phyloP scores from a whole-genome alignment of 2,329 filamentous ascomycete genomes.

The Zasmidium citrigriseum region DNA sequence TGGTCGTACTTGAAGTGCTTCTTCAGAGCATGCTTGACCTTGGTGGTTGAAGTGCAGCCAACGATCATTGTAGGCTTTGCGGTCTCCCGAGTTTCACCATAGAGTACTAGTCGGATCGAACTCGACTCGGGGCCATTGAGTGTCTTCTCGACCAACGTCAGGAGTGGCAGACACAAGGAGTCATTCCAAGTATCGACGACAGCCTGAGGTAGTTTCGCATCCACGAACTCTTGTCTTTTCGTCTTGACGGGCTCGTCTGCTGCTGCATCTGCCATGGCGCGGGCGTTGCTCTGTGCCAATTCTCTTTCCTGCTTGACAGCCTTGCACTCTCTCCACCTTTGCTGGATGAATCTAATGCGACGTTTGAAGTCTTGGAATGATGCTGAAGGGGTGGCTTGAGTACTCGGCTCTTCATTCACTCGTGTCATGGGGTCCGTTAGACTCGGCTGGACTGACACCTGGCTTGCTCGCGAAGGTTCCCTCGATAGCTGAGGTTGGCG shows the following conservation, averaged over 20 bases:
- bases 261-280: background rate
- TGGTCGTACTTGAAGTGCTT: conserved; percentile 70
- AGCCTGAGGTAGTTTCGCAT: conserved; percentile 58
- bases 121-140: conserved; percentile 75
- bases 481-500: background rate
- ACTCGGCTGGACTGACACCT: conserved; percentile 7
- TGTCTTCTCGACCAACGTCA: conserved; percentile 68
- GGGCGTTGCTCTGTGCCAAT: conserved; percentile 10
- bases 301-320: conserved; percentile 16
- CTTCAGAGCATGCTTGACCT: conserved; percentile 70
- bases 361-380: conserved; percentile 38
- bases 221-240: conserved; percentile 30
- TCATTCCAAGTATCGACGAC: conserved; percentile 72
- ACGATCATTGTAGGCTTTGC: conserved; percentile 74
- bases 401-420: conserved; percentile 4
- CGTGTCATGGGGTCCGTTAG: background rate
- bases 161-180: conserved; percentile 71
- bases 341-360: conserved; percentile 35
- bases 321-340: conserved; percentile 33
- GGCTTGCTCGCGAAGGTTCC: conserved; percentile 5
- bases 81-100: conserved; percentile 67
- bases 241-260: conserved; percentile 13
- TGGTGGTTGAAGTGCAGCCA: conserved; percentile 72
- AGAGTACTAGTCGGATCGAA: conserved; percentile 74
- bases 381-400: conserved; percentile 15